Conservation (phyloP, 495 filamentous ascomycete species). For the Aspergillus saccharolyticus region DNA sequence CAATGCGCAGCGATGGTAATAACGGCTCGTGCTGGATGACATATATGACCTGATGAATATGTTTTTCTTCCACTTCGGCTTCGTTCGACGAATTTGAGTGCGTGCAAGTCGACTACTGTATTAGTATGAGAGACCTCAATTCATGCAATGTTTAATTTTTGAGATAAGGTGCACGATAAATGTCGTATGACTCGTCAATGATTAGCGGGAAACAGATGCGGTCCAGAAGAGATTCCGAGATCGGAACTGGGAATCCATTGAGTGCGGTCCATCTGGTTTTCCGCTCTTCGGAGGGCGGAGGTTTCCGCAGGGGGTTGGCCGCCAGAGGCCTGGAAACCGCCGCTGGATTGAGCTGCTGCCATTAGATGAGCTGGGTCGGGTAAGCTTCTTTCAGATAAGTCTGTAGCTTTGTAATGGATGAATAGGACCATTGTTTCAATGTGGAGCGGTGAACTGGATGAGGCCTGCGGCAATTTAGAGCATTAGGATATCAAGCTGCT, state of each 20-base stretch:
- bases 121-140: no score
- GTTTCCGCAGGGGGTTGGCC: not conserved
- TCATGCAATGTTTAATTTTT: not conserved
- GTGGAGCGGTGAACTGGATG: not conserved
- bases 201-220: no score
- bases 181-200: no score
- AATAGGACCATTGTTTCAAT: not conserved
- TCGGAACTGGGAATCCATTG: not conserved
- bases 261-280: not conserved
- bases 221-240: not conserved
- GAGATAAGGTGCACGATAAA: not conserved
- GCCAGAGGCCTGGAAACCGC: not conserved
- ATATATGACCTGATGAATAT: not conserved
- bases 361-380: no score
- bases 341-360: not conserved
- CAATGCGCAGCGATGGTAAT: not conserved
- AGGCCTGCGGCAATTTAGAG: not conserved
- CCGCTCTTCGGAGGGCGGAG: constrained; percentile 3
- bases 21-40: not conserved
- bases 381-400: no score
- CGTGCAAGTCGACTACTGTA: not conserved
- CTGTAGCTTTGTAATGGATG: no score
- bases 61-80: not conserved
- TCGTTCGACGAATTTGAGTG: not conserved
- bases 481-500: not conserved